Evolutionary conservation across 2,329 filamentous ascomycete genomes (phyloP).

Genomic region (Neoscytalidium dimidiatum): DNA sequence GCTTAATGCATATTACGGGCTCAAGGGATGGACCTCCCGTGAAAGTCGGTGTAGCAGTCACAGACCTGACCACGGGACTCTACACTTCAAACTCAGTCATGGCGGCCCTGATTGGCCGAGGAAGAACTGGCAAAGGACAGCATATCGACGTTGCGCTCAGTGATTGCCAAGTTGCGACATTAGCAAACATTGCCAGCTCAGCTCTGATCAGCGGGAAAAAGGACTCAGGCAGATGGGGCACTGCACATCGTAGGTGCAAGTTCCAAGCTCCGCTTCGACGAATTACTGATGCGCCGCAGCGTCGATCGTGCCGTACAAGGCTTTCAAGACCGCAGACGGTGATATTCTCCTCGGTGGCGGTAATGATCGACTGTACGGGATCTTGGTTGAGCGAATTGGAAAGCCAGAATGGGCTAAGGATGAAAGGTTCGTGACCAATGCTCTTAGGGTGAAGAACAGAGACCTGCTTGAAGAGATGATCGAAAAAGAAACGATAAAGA

Average conservation of each 20-base stretch:
- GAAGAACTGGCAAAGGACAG: conserved; percentile 76
- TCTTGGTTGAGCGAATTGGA: conserved; percentile 59
- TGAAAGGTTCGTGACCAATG: conserved; percentile 60
- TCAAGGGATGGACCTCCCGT: conserved; percentile 84
- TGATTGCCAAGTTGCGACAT: conserved; percentile 90
- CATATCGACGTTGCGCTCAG: conserved; percentile 90
- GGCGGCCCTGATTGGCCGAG: conserved; percentile 81
- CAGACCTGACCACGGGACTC: conserved; percentile 89
- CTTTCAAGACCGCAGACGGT: conserved; percentile 68
- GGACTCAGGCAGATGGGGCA: conserved; percentile 91
- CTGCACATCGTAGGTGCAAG: conserved; percentile 73
- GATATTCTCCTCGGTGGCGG: conserved; percentile 66
- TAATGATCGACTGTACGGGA: conserved; percentile 63
- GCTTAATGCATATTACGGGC: conserved; percentile 97
- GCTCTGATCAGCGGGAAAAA: conserved; percentile 84
- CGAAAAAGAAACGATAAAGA: conserved; percentile 70
- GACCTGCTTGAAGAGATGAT: conserved; percentile 76
- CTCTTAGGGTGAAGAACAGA: conserved; percentile 67
- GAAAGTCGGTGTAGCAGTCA: conserved; percentile 96
- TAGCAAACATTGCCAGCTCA: conserved; percentile 94
- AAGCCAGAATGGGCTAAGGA: conserved; percentile 62
- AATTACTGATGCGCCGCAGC: conserved; percentile 51
- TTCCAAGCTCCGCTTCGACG: conserved; percentile 18
- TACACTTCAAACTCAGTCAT: conserved; percentile 96
- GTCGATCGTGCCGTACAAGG: conserved; percentile 95